These are phyloP conservation scores for Lactarius trivialis DNA, from an alignment of 768 basidiomycete genomes.

Conservation along the genomic window DNA sequence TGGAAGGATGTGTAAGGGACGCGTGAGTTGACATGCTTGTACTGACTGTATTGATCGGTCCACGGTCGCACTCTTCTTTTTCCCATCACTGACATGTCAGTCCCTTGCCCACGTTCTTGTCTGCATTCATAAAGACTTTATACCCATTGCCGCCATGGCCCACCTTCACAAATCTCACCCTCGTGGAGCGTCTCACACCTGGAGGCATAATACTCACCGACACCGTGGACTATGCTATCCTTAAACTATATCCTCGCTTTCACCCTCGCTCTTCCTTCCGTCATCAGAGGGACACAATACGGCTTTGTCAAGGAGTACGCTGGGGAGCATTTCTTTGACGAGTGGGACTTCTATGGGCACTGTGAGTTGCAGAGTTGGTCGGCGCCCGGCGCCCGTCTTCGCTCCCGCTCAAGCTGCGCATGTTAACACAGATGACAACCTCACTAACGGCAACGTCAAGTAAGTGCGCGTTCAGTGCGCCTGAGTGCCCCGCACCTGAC, in stretches of 20 bases:
- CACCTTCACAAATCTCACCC: neutral
- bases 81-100: neutral
- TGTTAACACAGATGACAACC: conserved; percentile 52
- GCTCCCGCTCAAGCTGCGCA: neutral
- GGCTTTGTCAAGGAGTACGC: conserved; percentile 19
- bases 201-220: neutral
- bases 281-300: conserved; percentile 8
- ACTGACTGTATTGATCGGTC: neutral
- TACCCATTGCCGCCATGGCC: neutral
- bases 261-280: neutral
- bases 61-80: neutral
- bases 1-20: too few relatives aligned
- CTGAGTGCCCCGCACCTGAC: neutral
- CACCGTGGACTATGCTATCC: neutral
- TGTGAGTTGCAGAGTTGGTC: conserved; percentile 13
- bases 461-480: conserved; percentile 27
- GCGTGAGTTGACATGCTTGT: too few relatives aligned
- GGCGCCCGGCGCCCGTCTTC: neutral
- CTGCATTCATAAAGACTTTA: neutral
- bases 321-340: conserved; percentile 16
- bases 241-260: neutral
- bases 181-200: neutral
- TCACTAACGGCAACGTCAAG: conserved; percentile 60
- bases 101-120: neutral
- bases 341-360: conserved; percentile 20